These are phyloP conservation scores for Diaporthe humulicola DNA, from an alignment of 2,329 filamentous ascomycete species.

Conservation along the genomic window DNA sequence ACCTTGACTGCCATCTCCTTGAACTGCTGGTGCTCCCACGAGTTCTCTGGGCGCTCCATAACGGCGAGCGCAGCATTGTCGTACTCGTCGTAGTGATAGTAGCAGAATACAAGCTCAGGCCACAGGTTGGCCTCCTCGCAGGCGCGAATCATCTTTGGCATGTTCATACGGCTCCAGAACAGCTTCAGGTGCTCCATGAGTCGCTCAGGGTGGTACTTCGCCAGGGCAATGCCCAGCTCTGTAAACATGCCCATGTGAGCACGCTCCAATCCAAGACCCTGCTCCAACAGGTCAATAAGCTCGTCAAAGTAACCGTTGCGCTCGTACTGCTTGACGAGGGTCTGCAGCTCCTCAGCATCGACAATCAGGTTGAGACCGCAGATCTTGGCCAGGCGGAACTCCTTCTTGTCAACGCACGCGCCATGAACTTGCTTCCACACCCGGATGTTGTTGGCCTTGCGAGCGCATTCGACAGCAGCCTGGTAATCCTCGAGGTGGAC, in stretches of 20 bases:
- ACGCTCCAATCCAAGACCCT: slow-evolving; percentile 91
- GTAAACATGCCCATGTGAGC: slow-evolving; percentile 99
- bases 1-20: slow-evolving; percentile 99
- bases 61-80: slow-evolving; percentile 97
- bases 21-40: slow-evolving; percentile 99
- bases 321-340: slow-evolving; percentile 97
- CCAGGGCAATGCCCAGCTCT: slow-evolving; percentile 88
- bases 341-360: slow-evolving; percentile 93
- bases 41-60: slow-evolving; percentile 97
- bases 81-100: slow-evolving; percentile 98
- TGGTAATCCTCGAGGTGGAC: slow-evolving; percentile 99
- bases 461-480: slow-evolving; percentile 95
- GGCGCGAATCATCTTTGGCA: slow-evolving; percentile 94
- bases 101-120: slow-evolving; percentile 98
- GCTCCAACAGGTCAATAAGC: slow-evolving; percentile 93
- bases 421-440: slow-evolving; percentile 99
- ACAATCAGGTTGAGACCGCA: slow-evolving; percentile 98
- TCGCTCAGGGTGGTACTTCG: slow-evolving; percentile 94
- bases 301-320: slow-evolving; percentile 98
- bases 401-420: slow-evolving; percentile 96
- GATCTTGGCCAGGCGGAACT: slow-evolving; percentile 98
- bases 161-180: slow-evolving; percentile 98
- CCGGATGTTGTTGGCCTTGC: slow-evolving; percentile 99
- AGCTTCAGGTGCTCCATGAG: slow-evolving; percentile 99
- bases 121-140: slow-evolving; percentile 96